These are phyloP conservation scores for Crithidia sp. DNA, from an alignment of 208 protist species.

Conservation along the genomic window DNA sequence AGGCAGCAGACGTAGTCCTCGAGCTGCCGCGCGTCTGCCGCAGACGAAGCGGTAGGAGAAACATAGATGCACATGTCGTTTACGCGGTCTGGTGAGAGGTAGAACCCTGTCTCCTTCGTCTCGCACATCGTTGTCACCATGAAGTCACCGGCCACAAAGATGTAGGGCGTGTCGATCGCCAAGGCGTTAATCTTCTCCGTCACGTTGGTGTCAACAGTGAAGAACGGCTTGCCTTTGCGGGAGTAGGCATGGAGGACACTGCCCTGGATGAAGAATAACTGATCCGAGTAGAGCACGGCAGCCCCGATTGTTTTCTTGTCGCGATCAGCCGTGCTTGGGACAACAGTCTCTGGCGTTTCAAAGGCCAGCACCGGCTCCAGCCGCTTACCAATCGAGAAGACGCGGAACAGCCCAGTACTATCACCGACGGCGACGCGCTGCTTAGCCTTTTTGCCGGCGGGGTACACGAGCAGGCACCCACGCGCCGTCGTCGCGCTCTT, in stretches of 20 bases:
- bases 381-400: constrained; percentile 65
- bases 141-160: constrained; percentile 85
- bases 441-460: constrained; percentile 63
- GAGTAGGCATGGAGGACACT: constrained; percentile 80
- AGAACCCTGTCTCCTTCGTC: constrained; percentile 83
- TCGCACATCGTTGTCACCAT: constrained; percentile 84
- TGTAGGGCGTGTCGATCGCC: constrained; percentile 77
- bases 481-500: constrained; percentile 40
- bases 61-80: constrained; percentile 61
- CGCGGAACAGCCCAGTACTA: constrained; percentile 53
- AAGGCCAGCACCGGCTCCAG: constrained; percentile 58
- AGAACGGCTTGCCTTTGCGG: constrained; percentile 85
- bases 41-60: constrained; percentile 1
- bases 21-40: constrained; percentile 31
- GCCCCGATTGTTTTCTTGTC: constrained; percentile 56
- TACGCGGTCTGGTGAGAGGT: constrained; percentile 87
- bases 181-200: constrained; percentile 78
- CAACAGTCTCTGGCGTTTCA: constrained; percentile 42
- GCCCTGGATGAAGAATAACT: constrained; percentile 83
- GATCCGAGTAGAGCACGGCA: constrained; percentile 72
- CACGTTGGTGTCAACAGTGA: constrained; percentile 82
- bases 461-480: constrained; percentile 81
- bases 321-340: constrained; percentile 1
- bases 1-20: constrained; percentile 74
- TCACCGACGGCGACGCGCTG: constrained; percentile 84